Evolutionary conservation across 2,329 filamentous ascomycete genomes (phyloP).

Genomic region (Ophiocordyceps camponoti-leonardi): DNA sequence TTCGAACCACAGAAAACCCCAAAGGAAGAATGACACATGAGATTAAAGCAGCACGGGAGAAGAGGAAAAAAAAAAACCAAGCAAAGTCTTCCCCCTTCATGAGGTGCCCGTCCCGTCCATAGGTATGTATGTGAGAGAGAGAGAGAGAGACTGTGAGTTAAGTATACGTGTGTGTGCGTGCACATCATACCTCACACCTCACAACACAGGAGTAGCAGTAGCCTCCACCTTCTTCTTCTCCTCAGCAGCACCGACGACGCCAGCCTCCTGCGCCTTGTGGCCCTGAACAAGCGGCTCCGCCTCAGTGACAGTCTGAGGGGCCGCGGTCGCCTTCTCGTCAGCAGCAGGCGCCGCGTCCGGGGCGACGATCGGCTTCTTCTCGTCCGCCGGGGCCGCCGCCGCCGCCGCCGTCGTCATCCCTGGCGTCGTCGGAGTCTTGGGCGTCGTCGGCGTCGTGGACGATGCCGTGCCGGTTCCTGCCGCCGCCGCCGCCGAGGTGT

Average conservation of each 20-base stretch:
- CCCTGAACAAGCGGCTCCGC: neutral
- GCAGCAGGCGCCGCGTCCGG: no score
- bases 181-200: neutral
- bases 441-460: neutral
- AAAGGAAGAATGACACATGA: no score
- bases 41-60: no score
- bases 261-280: conserved; percentile 18
- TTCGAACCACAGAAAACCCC: no score
- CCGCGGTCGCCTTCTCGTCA: conserved; percentile 6
- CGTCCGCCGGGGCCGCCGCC: neutral
- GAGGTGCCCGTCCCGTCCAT: no score
- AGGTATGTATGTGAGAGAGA: no score
- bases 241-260: conserved; percentile 17
- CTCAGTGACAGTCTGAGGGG: conserved; percentile 1
- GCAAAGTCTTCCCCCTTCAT: no score
- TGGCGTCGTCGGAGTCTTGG: neutral
- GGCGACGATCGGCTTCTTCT: conserved; percentile 1
- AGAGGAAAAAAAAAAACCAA: no score
- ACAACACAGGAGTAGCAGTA: neutral
- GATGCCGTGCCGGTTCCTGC: neutral
- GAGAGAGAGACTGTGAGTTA: no score
- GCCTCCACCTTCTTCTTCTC: conserved; percentile 4
- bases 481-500: conserved; percentile 1
- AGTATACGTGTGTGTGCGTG: no score
- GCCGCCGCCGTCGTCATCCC: neutral